phyloP scores from a whole-genome alignment of 768 basidiomycete species.

The Tylopilus intermedius region DNA sequence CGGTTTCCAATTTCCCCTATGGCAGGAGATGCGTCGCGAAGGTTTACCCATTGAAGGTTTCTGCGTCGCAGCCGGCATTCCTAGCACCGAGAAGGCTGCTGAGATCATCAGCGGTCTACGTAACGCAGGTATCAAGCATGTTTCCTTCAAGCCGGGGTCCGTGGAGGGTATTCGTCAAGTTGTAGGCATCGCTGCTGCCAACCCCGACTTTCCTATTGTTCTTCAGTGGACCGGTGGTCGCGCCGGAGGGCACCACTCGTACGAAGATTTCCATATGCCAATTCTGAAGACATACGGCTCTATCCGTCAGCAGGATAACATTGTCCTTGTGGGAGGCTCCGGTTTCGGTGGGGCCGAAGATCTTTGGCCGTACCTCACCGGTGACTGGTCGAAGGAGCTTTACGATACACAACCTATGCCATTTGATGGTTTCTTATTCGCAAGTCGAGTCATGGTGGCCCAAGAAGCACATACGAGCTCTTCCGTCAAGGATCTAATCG shows the following conservation, averaged over 20 bases:
- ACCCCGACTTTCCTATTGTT: conserved; percentile 95
- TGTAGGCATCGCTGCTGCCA: conserved; percentile 88
- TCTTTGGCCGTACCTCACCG: conserved; percentile 94
- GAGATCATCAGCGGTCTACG: conserved; percentile 89
- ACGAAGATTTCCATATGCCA: conserved; percentile 98
- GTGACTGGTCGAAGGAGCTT: conserved; percentile 84
- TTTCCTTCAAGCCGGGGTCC: conserved; percentile 97
- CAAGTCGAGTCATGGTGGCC: conserved; percentile 96
- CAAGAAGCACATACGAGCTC: conserved; percentile 95
- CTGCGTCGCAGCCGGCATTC: conserved; percentile 97
- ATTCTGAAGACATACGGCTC: conserved; percentile 83
- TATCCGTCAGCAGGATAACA: conserved; percentile 86
- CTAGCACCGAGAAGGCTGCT: conserved; percentile 91
- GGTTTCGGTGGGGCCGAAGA: conserved; percentile 95
- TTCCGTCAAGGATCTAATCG: conserved; percentile 94
- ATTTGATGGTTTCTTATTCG: conserved; percentile 96
- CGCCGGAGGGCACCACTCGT: conserved; percentile 97
- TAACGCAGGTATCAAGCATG: conserved; percentile 86
- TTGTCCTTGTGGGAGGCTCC: conserved; percentile 87
- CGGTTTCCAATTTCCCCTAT: conserved; percentile 93
- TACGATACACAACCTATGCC: conserved; percentile 94
- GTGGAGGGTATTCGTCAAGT: conserved; percentile 98
- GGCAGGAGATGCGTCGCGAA: conserved; percentile 96
- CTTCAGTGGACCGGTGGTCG: conserved; percentile 99
- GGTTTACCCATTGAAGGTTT: conserved; percentile 98